phyloP scores from a whole-genome alignment of 441 rosid species.

The Euphorbia schlechtendalii region DNA sequence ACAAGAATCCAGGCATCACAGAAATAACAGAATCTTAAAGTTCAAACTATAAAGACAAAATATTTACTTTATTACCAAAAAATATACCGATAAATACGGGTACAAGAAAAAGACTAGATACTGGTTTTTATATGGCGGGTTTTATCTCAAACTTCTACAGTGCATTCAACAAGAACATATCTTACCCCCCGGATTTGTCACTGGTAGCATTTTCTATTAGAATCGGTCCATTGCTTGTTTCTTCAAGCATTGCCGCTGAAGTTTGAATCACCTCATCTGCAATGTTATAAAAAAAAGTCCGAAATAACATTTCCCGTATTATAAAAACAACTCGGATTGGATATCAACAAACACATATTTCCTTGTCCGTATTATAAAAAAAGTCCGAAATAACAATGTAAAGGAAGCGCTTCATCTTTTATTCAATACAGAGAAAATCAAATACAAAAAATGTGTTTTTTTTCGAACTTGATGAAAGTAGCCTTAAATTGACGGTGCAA shows the following conservation, averaged over 20 bases:
- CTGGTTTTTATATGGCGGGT: background rate
- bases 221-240: constrained; percentile 32
- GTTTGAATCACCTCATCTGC: constrained; percentile 53
- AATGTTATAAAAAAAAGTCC: constrained; percentile 17
- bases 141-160: background rate
- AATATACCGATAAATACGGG: too few relatives aligned
- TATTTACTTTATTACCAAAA: too few relatives aligned
- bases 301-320: too few relatives aligned
- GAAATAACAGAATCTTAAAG: constrained; percentile 4
- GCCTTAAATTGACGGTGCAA: constrained; percentile 30
- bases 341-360: constrained; percentile 20
- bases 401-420: constrained; percentile 14
- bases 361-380: constrained; percentile 17
- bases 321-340: background rate
- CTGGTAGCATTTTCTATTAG: constrained; percentile 17
- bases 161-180: constrained; percentile 13
- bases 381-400: constrained; percentile 14
- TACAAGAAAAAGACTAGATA: background rate
- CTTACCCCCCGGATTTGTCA: constrained; percentile 53
- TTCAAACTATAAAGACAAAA: too few relatives aligned
- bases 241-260: constrained; percentile 31
- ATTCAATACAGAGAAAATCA: constrained; percentile 22
- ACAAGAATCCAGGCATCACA: background rate
- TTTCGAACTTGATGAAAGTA: constrained; percentile 17
- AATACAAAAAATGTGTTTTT: constrained; percentile 24